Base-by-base conservation (phyloP, 495 filamentous ascomycete genomes). In the Aspergillus baeticus region DNA sequence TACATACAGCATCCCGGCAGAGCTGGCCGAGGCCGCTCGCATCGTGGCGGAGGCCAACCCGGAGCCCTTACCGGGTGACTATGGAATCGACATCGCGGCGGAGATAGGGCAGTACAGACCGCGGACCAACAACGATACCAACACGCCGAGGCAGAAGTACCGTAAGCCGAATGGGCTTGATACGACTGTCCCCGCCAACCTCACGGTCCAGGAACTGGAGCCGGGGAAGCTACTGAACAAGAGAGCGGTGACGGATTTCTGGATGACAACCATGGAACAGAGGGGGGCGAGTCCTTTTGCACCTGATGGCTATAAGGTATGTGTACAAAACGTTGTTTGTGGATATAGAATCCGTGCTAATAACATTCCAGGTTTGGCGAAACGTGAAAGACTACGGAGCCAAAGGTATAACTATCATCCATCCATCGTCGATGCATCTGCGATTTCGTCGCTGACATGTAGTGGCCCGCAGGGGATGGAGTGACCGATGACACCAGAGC, bases 401-500 rank as follows among this genome's bases (percentile, higher is more conserved):
- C 10, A 68, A 52, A 39, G 76, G 67, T 66, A 45, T 15, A 36
- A 41, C 17, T 7, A 6, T 4, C 26, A 8, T 8, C 26, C 4
- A 4, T 29, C 4, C 15, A 52, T 39, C 26, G 15, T 52, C 18
- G 41, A 52, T 6, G 49, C 26, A 29, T 29, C n/a, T n/a, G n/a
- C n/a, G n/a, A n/a, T n/a, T n/a, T n/a, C n/a, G n/a, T n/a, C n/a
- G 26, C 26, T 29, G 8, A 52, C 18, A 41, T 41, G 14, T 34
- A 21, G 26, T 0, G 55, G 44, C n/a, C n/a, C 20, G 23, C 44
- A 60, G 71, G 78, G 15, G 78, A 82, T 42, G 80, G 80, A 6
- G 38, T 62, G 2, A 80, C 77, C 55, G 70, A 84, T 55, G 82
- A 83, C 62, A 82, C 81, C 0, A 73, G 53, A 0, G 81, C 81